Evolutionary conservation across 2,329 filamentous ascomycete species (phyloP), one percentile per base, ranked within the genome.

Genomic region (Aspergillus ruber): DNA sequence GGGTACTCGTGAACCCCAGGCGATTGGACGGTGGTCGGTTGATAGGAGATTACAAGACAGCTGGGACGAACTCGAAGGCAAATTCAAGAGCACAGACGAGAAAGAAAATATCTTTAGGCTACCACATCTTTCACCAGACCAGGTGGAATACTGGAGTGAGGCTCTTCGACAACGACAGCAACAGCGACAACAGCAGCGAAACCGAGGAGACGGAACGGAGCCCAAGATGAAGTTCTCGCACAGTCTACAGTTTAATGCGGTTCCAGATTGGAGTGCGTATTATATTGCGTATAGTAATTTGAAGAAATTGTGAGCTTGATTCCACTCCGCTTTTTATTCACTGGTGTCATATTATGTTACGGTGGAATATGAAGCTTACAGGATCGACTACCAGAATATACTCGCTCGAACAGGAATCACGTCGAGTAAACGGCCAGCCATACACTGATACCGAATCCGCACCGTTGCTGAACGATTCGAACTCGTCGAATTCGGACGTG

Each of bases 181-280:
- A 13, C 47, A 36, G 48, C 48, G 49, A 40, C 52, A 52, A 15
- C 47, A 38, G 47, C 48, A 49, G 41, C 43, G 45, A 43, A 45
- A 54, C 39, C 25, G 48, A 3, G 52, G 87, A 59, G 17, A 20
- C 15, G 18, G 36, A 39, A 76, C 84, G 59, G 80, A 77, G 56
- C 84, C 86, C 82, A 88, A 89, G 65, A 98, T 98, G 93, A 97
- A 97, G 84, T 98, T 98, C 78, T 97, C 91, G 15, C 93, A 98
- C 70, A 97, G 91, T 72, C 85, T 98, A 60, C 93, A 98, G 77
- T 98, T 98, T 75, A 98, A 98, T 75, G 90, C 93, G 54, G 93
- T 98, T 60, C 93, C 93, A n/a, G 93, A 98, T 72, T 98, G 93
- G 93, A 96, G 89, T 75, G 90, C 85, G 62, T 84, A 97, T 71